These are phyloP conservation scores for Xylaria sp. DNA, from an alignment of 2,329 filamentous ascomycete genomes.

Conservation along the genomic window DNA sequence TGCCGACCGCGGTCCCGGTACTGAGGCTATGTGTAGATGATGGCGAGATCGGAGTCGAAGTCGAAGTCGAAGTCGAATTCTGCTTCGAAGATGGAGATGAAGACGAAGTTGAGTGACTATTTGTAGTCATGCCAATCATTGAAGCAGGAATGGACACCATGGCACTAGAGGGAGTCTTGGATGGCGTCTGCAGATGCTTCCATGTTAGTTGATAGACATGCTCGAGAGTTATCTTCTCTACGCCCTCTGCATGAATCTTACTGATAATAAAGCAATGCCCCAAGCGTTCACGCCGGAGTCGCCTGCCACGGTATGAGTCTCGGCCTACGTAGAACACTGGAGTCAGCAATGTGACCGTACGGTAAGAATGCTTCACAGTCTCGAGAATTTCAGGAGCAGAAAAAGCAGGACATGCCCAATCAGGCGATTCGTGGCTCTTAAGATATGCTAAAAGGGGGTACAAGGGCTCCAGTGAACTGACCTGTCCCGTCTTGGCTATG, in stretches of 20 bases:
- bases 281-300: background rate
- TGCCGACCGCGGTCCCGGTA: background rate
- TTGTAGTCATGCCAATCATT: background rate
- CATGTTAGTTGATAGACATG: background rate
- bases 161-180: background rate
- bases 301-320: constrained; percentile 14
- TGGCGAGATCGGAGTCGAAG: background rate
- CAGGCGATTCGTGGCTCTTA: background rate
- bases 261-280: background rate
- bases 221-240: too few species aligned
- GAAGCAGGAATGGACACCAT: background rate
- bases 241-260: background rate
- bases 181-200: constrained; percentile 1
- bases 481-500: constrained; percentile 12
- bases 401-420: background rate
- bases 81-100: background rate
- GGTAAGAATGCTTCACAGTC: background rate
- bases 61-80: background rate
- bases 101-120: background rate
- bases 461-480: background rate
- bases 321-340: background rate
- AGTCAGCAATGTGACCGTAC: background rate
- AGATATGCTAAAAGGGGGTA: background rate
- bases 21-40: background rate
- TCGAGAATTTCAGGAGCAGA: background rate